Conservation (phyloP, 495 filamentous ascomycete genomes). For the Tuber microsphaerosporum region DNA sequence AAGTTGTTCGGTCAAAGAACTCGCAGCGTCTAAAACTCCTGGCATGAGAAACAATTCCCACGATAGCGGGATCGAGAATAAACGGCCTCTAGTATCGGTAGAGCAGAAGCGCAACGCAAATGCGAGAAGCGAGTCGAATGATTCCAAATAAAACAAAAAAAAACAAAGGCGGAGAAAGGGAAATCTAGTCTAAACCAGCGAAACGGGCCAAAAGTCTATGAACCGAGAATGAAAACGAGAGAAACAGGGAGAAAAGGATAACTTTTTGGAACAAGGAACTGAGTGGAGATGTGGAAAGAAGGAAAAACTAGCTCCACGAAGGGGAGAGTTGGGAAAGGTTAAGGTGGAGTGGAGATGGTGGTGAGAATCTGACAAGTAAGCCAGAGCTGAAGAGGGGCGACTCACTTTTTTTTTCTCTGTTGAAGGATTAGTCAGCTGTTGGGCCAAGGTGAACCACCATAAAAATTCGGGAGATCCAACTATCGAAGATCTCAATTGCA, state of each 20-base stretch:
- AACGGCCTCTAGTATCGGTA: not conserved
- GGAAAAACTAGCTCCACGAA: not conserved
- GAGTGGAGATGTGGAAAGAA: slow-evolving; percentile 32
- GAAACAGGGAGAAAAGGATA: not conserved
- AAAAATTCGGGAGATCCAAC: too few relatives aligned
- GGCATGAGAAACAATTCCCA: slow-evolving; percentile 17
- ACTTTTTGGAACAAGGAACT: slow-evolving; percentile 14
- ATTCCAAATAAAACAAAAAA: not conserved
- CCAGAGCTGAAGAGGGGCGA: not conserved
- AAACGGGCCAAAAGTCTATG: not conserved
- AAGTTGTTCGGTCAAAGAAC: slow-evolving; percentile 6
- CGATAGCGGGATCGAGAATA: not conserved
- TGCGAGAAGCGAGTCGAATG: not conserved
- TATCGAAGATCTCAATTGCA: too few relatives aligned
- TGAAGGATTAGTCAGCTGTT: too few relatives aligned
- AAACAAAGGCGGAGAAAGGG: not conserved
- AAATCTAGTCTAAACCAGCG: not conserved
- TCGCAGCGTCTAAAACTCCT: slow-evolving; percentile 31
- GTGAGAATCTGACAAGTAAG: not conserved
- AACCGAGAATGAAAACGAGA: not conserved
- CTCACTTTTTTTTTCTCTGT: not conserved
- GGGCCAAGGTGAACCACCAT: too few relatives aligned
- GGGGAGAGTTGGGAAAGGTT: not conserved
- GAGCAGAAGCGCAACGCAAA: not conserved
- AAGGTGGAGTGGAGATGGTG: not conserved